Percentiles rank a stretch among this genome's conserved stretches.
phyloP scores from a whole-genome alignment of 2,329 filamentous ascomycete genomes.

The Botryotinia calthae region DNA sequence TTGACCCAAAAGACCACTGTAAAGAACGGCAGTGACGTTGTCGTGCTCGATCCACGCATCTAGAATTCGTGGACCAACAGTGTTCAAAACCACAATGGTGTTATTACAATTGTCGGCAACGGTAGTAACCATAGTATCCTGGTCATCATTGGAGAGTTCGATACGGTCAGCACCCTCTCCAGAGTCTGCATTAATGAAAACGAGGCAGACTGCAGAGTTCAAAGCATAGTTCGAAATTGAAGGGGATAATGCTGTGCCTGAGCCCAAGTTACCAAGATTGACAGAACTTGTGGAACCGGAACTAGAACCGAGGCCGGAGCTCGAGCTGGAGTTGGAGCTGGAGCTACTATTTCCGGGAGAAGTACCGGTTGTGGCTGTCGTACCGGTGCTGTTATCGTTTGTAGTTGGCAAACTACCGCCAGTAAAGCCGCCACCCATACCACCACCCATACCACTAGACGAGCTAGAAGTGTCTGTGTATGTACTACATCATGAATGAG shows the following conservation, averaged over 20 bases:
- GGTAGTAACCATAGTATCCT: constrained; percentile 47
- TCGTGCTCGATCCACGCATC: constrained; percentile 57
- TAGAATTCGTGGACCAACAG: constrained; percentile 57
- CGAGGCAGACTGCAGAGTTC: no score
- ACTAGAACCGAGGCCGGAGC: neutral
- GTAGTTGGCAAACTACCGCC: no score
- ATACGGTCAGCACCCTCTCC: neutral
- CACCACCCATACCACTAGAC: no score
- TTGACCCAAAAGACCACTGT: constrained; percentile 59
- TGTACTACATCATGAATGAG: neutral
- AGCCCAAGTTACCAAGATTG: neutral
- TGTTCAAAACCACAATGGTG: constrained; percentile 63
- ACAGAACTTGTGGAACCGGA: neutral
- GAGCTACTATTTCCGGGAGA: neutral
- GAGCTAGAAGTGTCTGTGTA: neutral
- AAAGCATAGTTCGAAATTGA: neutral
- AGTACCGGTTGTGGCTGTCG: no score
- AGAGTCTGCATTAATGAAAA: neutral
- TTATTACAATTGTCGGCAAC: constrained; percentile 55
- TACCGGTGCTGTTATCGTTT: no score
- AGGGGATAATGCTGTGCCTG: neutral
- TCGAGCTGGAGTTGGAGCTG: neutral
- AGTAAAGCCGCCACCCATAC: no score
- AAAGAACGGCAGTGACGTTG: constrained; percentile 63
- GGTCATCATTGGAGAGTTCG: neutral